Percentiles rank a stretch among this genome's conserved stretches.
Evolutionary conservation across 768 basidiomycete species (phyloP).

Genomic region (Lyophyllum atratum): DNA sequence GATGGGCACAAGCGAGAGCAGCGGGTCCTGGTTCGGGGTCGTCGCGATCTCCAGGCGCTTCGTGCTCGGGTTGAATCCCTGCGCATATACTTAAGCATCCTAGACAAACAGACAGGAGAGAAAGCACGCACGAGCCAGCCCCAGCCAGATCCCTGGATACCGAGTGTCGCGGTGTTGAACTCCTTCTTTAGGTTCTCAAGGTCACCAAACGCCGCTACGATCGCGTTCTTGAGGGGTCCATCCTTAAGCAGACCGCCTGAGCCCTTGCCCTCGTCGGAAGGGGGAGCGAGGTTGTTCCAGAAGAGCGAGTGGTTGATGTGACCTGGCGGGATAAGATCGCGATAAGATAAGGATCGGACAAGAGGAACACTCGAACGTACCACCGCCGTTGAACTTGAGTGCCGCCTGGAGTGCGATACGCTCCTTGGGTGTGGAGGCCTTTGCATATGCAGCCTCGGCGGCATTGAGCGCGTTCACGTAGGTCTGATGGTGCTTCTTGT

Average conservation of each 20-base stretch:
- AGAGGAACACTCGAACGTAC: conserved; percentile 44
- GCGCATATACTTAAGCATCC: background rate
- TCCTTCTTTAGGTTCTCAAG: conserved; percentile 74
- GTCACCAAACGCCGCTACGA: conserved; percentile 64
- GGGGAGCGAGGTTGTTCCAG: conserved; percentile 91
- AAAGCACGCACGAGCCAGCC: conserved; percentile 82
- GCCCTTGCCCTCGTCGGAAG: conserved; percentile 52
- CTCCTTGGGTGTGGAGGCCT: conserved; percentile 69
- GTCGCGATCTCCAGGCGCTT: conserved; percentile 85
- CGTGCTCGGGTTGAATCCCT: conserved; percentile 71
- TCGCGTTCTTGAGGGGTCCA: conserved; percentile 68
- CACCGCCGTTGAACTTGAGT: conserved; percentile 96
- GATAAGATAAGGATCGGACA: conserved; percentile 18
- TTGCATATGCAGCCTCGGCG: conserved; percentile 77
- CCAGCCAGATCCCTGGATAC: conserved; percentile 94
- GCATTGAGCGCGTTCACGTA: conserved; percentile 93
- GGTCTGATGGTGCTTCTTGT: conserved; percentile 94
- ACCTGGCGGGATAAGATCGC: conserved; percentile 40
- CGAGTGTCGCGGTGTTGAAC: conserved; percentile 84
- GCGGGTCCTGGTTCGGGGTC: conserved; percentile 95
- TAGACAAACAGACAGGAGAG: background rate
- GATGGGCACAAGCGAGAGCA: conserved; percentile 73
- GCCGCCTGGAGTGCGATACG: conserved; percentile 88
- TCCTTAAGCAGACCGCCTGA: conserved; percentile 58
- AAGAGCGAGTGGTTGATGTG: conserved; percentile 96